Conservation (phyloP, 148 eudicot genomes). For the Silene uniflora region DNA sequence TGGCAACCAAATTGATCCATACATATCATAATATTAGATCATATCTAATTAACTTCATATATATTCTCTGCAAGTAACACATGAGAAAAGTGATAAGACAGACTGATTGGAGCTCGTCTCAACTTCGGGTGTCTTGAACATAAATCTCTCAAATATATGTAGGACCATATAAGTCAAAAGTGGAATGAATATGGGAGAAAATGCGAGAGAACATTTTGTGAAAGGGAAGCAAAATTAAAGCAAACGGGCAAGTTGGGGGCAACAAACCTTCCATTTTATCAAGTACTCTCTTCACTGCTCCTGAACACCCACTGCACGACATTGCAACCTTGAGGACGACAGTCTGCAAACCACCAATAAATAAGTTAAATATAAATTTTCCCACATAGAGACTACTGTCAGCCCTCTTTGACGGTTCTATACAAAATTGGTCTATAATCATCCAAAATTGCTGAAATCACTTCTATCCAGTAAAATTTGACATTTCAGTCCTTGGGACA, state of each 20-base stretch:
- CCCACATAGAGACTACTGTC: not conserved
- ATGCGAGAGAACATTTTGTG: not conserved
- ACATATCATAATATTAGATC: not conserved
- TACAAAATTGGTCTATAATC: not conserved
- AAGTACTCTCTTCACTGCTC: constrained; percentile 80
- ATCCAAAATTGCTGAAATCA: not conserved
- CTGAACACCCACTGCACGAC: constrained; percentile 87
- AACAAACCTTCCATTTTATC: constrained; percentile 86
- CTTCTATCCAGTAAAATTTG: not conserved
- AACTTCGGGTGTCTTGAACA: no score
- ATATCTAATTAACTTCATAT: not conserved
- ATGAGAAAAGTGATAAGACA: not conserved
- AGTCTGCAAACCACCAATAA: constrained; percentile 48
- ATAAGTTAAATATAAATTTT: constrained; percentile 1
- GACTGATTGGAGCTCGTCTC: not conserved
- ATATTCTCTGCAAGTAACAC: not conserved
- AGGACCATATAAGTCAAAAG: not conserved
- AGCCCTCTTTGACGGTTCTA: not conserved
- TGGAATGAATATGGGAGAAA: not conserved
- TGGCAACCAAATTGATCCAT: not conserved
- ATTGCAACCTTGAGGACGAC: constrained; percentile 84
- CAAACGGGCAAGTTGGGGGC: not conserved
- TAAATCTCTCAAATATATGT: no score
- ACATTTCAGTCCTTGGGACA: not conserved
- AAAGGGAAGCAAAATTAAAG: not conserved